These are phyloP conservation scores for Backusella morwellensis DNA, from an alignment of 192 early-diverging fungal species.

Conservation along the genomic window DNA sequence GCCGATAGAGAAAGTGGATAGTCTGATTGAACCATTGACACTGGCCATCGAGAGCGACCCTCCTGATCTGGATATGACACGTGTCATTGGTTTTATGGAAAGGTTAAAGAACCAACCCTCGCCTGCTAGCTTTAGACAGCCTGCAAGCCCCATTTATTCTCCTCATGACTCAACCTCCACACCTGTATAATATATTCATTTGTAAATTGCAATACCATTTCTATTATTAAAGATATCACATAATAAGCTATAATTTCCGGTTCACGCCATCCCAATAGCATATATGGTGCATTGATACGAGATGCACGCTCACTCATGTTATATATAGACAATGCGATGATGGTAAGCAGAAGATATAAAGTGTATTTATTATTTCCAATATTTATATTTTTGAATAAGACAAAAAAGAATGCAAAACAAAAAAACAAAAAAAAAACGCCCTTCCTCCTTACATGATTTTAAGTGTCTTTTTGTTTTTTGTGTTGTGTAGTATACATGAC, in stretches of 20 bases:
- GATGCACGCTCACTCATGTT: too few species aligned
- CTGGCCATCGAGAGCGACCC: slow-evolving; percentile 78
- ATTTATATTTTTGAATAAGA: too few species aligned
- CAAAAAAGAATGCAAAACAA: not conserved
- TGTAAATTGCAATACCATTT: not conserved
- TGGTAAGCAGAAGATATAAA: too few species aligned
- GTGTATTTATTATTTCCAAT: too few species aligned
- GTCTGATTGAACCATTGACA: slow-evolving; percentile 70
- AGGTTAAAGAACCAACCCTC: slow-evolving; percentile 8
- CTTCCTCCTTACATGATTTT: not conserved
- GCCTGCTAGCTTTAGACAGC: not conserved
- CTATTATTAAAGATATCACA: too few species aligned
- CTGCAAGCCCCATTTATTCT: not conserved
- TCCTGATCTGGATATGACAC: slow-evolving; percentile 44
- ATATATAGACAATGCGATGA: too few species aligned
- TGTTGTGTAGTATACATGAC: not conserved
- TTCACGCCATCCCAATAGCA: too few species aligned
- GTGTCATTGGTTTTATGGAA: slow-evolving; percentile 50
- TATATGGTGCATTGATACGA: too few species aligned
- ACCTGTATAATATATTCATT: not conserved
- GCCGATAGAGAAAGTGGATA: slow-evolving; percentile 73
- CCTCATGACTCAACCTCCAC: not conserved
- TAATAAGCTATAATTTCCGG: too few species aligned
- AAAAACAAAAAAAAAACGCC: not conserved
- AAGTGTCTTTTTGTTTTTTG: not conserved